Evolutionary conservation across 2,329 filamentous ascomycete genomes (phyloP), one percentile per base, ranked within the genome.

Genomic region (Penicillium sp.): DNA sequence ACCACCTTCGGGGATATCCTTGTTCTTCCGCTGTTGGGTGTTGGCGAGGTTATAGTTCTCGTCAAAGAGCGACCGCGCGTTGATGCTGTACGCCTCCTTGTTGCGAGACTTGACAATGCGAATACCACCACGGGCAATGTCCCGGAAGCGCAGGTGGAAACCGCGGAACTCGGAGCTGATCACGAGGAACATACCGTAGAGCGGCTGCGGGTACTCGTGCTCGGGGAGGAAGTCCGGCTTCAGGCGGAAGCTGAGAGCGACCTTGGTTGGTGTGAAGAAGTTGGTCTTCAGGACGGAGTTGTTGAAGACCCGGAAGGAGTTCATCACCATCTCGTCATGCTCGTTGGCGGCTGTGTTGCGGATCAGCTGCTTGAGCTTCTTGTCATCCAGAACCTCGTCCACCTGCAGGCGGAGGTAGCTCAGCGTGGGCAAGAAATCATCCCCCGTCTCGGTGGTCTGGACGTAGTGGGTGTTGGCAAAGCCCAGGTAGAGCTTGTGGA

Each of bases 21-120:
- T 98, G 80, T 98, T 98, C 81, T 98, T 98, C 66, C 93, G 88
- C 74, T 98, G 93, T 73, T 98, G 93, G 0, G 93, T 98, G 72
- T 94, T 97, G 56, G 93, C 91, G 52, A 98, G 81, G 55, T 93
- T 94, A 73, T 98, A 98, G 73, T 98, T 98, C 75, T 98, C 93
- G 61, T 98, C 93, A 62, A 98, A 98, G 54, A 98, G 79, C 49
- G 90, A 95, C 50, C 93, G 86, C 34, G 90, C 90, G 66, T 98
- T 98, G 77, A 97, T 97, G 52, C 85, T 81, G 67, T 96, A 98
- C 2, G 90, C 88, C 70, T 98, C 93, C 69, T 90, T 88, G 73
- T 90, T 96, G 61, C 93, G 83, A 49, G 91, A 97, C 78, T 97
- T 97, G 72, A 98, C 93, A 55, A 98, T 98, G 57, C 93, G 89